Base-by-base conservation (phyloP, 768 basidiomycete species). In the Lanmaoa rubissima region DNA sequence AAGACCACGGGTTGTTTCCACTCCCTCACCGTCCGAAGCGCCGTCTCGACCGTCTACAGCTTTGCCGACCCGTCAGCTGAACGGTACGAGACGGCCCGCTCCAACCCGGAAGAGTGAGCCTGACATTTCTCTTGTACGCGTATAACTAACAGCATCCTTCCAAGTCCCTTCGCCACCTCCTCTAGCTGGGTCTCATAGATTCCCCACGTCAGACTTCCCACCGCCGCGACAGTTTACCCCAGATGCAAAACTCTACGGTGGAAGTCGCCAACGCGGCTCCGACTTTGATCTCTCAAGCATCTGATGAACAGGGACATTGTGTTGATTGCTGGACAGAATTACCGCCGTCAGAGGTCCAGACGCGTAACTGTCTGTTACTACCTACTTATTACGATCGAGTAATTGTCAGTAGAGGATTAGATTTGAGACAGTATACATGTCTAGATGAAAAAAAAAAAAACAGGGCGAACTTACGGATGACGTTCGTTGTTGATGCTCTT, bases 131-230 rank as follows among this genome's bases (percentile, higher is more conserved):
- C 36, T 39, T 11, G 19, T 14, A 26, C 14, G 7, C 41, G 17
- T 54, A 51, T 38, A 39, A 48, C 67, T 60, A 51, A 64, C 57
- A 21, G 34, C 55, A 48, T 61, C 52, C 54, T 56, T 45, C 5
- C 54, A n/a, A 83, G 82, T 82, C 45, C 79, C 83, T 21, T 75
- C 80, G 5, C 83, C 83, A 7, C 84, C 84, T 26, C 82, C 90
- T 3, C 82, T 78, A 53, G 81, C 79, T 41, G 90, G 90, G 10
- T 69, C 78, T 24, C 87, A 90, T 65, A 85, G 78, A 16, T 94
- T 92, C 67, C 90, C 89, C 8, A 81, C 85, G n/a, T 74, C 76
- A 14, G 89, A 86, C 49, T 92, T 93, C 67, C 92, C 92, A 1
- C 84, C 85, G 14, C 92, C 92, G 5, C 82, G 90, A 40, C 76